Evolutionary conservation across 1,284 basidiomycete genomes (phyloP).

Genomic region (Sporisorium graminicola): DNA sequence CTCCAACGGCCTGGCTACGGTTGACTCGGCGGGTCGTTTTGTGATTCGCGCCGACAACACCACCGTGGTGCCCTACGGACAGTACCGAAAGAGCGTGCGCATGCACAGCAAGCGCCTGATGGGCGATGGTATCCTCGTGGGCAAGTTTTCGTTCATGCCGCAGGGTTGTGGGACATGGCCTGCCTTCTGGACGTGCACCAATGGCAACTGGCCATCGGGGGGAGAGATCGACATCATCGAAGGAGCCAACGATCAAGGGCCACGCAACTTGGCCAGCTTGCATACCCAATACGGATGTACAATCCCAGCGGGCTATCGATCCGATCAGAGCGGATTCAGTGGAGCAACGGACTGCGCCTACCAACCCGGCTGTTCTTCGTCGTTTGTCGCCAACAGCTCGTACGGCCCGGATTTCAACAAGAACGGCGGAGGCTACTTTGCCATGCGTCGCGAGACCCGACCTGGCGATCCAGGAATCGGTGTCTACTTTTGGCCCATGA

Average conservation of each 20-base stretch:
- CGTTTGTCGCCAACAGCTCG: constrained; percentile 30
- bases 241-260: constrained; percentile 57
- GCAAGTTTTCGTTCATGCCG: constrained; percentile 46
- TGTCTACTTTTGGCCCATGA: constrained; percentile 59
- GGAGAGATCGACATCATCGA: constrained; percentile 63
- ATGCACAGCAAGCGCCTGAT: constrained; percentile 48
- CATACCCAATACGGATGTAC: constrained; percentile 51
- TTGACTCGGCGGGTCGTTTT: constrained; percentile 40
- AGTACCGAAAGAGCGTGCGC: constrained; percentile 40
- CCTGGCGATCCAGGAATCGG: constrained; percentile 48
- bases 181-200: constrained; percentile 61
- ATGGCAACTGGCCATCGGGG: constrained; percentile 48
- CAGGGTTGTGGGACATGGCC: constrained; percentile 63
- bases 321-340: constrained; percentile 35
- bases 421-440: constrained; percentile 60
- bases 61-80: constrained; percentile 12
- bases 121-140: constrained; percentile 51
- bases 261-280: constrained; percentile 49
- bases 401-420: constrained; percentile 53
- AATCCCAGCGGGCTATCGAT: constrained; percentile 22
- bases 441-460: constrained; percentile 51
- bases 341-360: constrained; percentile 46
- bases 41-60: constrained; percentile 55
- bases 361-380: constrained; percentile 58
- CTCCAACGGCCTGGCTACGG: constrained; percentile 27